Percentiles rank a stretch among this genome's conserved stretches.
Conservation (phyloP, 345 rosid species). For the Kernera saxatilis region DNA sequence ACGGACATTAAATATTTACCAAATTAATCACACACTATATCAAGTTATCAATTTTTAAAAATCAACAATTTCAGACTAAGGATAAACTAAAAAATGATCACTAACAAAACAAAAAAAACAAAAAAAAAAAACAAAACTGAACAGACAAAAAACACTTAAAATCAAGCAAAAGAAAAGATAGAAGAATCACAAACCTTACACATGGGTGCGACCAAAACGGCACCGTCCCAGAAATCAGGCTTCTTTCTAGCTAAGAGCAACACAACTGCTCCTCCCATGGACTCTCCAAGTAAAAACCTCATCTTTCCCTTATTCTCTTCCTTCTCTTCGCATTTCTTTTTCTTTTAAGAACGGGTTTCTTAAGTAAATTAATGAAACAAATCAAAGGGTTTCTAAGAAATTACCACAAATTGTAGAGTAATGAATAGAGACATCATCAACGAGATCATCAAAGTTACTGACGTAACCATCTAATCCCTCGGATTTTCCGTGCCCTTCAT, state of each 20-base stretch:
- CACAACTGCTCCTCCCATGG: conserved; percentile 88
- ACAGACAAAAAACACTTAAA: background rate
- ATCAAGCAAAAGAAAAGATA: background rate
- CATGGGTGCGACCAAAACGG: conserved; percentile 82
- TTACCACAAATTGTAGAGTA: conserved; percentile 62
- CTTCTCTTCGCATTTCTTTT: conserved; percentile 34
- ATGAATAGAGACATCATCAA: conserved; percentile 56
- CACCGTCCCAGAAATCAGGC: conserved; percentile 81
- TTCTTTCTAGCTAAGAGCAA: conserved; percentile 57
- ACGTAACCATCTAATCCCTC: conserved; percentile 51
- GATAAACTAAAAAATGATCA: background rate
- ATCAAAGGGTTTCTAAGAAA: background rate
- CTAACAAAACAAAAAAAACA: background rate
- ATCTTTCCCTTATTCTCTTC: conserved; percentile 51
- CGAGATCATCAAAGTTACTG: conserved; percentile 43
- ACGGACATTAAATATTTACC: no score
- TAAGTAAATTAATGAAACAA: background rate
- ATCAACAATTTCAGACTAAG: background rate
- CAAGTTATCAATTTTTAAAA: background rate
- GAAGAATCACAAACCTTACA: conserved; percentile 54
- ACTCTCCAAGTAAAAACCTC: conserved; percentile 82
- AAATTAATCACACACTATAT: background rate
- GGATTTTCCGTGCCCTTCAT: conserved; percentile 92
- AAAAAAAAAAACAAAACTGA: background rate
- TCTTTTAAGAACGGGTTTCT: background rate